These are phyloP conservation scores for Cystobasidium slooffiae DNA, from an alignment of 1,284 basidiomycete genomes.

Conservation along the genomic window DNA sequence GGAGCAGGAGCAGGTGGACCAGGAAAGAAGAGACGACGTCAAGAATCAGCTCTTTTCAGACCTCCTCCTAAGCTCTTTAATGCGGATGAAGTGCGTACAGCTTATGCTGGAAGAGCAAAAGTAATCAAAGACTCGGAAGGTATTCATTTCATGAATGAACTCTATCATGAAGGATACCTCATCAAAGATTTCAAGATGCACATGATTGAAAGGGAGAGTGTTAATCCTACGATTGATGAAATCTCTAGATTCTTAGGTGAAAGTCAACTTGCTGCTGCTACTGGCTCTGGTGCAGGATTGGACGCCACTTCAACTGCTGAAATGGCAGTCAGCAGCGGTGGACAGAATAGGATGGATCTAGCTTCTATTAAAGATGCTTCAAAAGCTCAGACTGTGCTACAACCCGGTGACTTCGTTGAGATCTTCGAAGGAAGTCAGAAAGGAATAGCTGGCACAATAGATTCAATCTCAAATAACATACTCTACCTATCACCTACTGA, in stretches of 20 bases:
- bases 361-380: slow-evolving; percentile 86
- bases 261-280: slow-evolving; percentile 36
- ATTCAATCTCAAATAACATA: slow-evolving; percentile 83
- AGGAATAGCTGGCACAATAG: slow-evolving; percentile 88
- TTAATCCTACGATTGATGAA: slow-evolving; percentile 94
- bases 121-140: slow-evolving; percentile 68
- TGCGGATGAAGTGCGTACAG: slow-evolving; percentile 86
- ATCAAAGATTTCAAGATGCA: slow-evolving; percentile 92
- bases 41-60: slow-evolving; percentile 63
- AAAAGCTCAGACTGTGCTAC: slow-evolving; percentile 85
- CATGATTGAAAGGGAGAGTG: slow-evolving; percentile 80
- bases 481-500: slow-evolving; percentile 82
- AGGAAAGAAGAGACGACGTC: slow-evolving; percentile 48
- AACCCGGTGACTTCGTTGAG: slow-evolving; percentile 96
- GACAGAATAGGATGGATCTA: slow-evolving; percentile 66
- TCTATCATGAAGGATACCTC: slow-evolving; percentile 91
- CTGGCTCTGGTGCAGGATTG: slow-evolving; percentile 8
- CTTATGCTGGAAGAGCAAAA: slow-evolving; percentile 71
- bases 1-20: slow-evolving; percentile 69
- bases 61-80: slow-evolving; percentile 94
- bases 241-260: slow-evolving; percentile 79
- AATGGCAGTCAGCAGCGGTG: slow-evolving; percentile 48
- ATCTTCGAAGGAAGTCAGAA: slow-evolving; percentile 96
- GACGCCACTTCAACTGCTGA: slow-evolving; percentile 50
- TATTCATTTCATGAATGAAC: slow-evolving; percentile 86